Evolutionary conservation across 805 yeast species (phyloP), one percentile per base, ranked within the genome.

Genomic region (Ogataea trehaloabstinens): DNA sequence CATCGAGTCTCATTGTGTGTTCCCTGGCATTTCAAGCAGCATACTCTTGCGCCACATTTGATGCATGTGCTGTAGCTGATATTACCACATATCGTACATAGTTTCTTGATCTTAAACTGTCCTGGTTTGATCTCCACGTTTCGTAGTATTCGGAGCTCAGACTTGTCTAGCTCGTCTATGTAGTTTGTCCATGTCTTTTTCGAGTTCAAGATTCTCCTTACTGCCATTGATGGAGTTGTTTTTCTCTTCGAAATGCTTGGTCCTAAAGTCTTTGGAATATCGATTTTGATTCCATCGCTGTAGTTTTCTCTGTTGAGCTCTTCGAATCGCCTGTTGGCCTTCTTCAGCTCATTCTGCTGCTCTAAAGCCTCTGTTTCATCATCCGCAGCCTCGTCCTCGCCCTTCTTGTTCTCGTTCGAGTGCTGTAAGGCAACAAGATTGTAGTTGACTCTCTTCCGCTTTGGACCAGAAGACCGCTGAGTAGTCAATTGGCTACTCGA

Each of bases 41-140:
- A 71, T 4, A 67, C 65, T 24, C 76, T 48, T 2, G 67, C 49
- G n/a, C 58, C 52, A 48, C 76, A 71, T 31, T 61, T 60, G 5
- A 66, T 61, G 49, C 76, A 71, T 19, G 61, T 48, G 12, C 67
- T 64, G 28, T 61, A 69, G 28, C 71, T 58, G 5, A 64, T 58
- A 34, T 68, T 68, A 2, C 76, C 76, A 54, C 76, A 71, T 6
- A 71, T 68, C 0, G 73, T 62, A 38, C 76, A 71, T 7, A 70
- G 53, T 34, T 70, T 68, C 52, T 67, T 68, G 28, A 60, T 51
- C 12, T 61, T 60, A 10, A 61, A 60, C 30, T 55, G 49, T 32
- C 63, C 56, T 3, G 61, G 57, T 36, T 51, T 52, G 30, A 61
- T 64, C 41, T 62, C 66, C 4, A 62, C 42, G n/a, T 49, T 43